Base-by-base conservation (phyloP, 805 yeast species). In the Starmerella vitae region DNA sequence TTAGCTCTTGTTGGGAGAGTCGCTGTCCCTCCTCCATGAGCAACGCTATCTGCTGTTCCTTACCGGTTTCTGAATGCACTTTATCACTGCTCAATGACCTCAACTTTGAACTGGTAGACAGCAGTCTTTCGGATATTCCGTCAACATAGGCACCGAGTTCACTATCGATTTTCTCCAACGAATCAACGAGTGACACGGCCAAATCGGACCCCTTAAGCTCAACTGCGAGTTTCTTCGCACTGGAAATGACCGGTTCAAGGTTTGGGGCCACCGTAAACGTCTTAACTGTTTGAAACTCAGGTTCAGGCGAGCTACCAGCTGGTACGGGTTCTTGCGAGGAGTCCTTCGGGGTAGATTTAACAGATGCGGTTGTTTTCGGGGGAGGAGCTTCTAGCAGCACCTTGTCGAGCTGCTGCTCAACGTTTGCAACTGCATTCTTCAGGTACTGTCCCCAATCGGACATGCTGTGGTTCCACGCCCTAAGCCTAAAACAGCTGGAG, bases 281-380 rank as follows among this genome's bases (percentile, higher is more conserved):
- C 62, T 20, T 20, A 5, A 20, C 26, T 4, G 15, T 18, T 8
- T 20, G 8, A 10, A 27, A 13, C 17, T 27, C 30, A 7, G 17
- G n/a, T 7, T n/a, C 4, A 24, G 7, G 13, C 30, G 30, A 13
- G 31, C 14, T 3, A 30, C 26, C 20, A 13, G 24, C 17, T 14
- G 3, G 14, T 20, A 20, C 21, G 31, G 17, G 27, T 29, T 7
- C 26, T 7, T 22, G 7, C 7, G 10, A 8, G 26, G 26, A 8
- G 9, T 17, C 30, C 28, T 21, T 20, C 15, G 21, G 36, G 39
- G 58, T 67, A 46, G 49, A 63, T 10, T 17, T 19, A 22, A 45
- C 71, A 67, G 5, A 46, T 10, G 94, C 84, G 1, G 95, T 95
- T 45, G 75, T 59, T 1, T 91, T 93, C 37, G 86, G 65, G 44